Base-by-base conservation (phyloP, 2,329 filamentous ascomycete species). In the Pseudocercospora vitis region DNA sequence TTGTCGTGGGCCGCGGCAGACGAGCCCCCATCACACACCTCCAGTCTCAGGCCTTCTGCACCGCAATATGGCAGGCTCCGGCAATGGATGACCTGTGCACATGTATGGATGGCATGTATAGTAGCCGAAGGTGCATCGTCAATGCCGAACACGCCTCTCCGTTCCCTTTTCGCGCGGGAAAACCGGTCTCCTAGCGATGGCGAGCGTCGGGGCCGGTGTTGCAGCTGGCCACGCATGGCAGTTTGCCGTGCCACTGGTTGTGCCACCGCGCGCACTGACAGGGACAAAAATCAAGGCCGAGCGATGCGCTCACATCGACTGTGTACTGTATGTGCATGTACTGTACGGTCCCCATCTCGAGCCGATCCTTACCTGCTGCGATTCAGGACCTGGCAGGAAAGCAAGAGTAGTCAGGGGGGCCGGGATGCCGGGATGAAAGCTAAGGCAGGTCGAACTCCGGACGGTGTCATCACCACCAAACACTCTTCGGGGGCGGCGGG, bases 141-240 rank as follows among this genome's bases (percentile, higher is more conserved):
- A 42, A 42, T 42, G 37, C 37, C 37, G 37, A 21, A 42, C 21
- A 12, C 7, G 18, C 21, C 21, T 21, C n/a, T n/a, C n/a, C n/a
- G n/a, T n/a, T n/a, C n/a, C n/a, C n/a, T n/a, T n/a, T n/a, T n/a
- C n/a, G n/a, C n/a, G n/a, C n/a, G n/a, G n/a, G n/a, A n/a, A n/a
- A n/a, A n/a, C n/a, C n/a, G n/a, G n/a, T n/a, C n/a, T n/a, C n/a
- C n/a, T n/a, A n/a, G n/a, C n/a, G n/a, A n/a, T n/a, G n/a, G n/a
- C n/a, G n/a, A n/a, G n/a, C n/a, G n/a, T n/a, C n/a, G n/a, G n/a
- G n/a, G n/a, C n/a, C n/a, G n/a, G n/a, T n/a, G n/a, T n/a, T n/a
- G 39, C 18, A 26, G 39, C 24, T 44, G 40, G 45, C 45, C 45
- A 48, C 45, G 45, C 45, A 48, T 24, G 28, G 7, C 45, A 35